These are phyloP conservation scores for Crithidia acanthocephali DNA, from an alignment of 208 protist species.

Conservation along the genomic window DNA sequence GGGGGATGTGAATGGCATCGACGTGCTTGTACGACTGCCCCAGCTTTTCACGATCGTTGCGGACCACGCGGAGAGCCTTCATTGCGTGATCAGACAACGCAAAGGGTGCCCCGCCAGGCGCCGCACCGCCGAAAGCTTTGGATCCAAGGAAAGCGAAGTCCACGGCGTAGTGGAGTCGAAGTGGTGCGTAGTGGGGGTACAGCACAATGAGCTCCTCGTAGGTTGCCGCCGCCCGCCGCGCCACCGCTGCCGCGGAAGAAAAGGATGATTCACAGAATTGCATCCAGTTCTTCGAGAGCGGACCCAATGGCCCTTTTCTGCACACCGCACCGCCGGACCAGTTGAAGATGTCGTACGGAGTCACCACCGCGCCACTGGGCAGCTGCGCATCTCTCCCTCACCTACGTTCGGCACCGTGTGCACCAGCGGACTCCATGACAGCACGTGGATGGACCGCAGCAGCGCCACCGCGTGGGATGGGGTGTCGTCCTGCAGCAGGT, in stretches of 20 bases:
- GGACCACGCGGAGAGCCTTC: slow-evolving; percentile 30
- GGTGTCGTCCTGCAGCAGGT: slow-evolving; percentile 54
- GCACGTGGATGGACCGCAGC: slow-evolving; percentile 52
- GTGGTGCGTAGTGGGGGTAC: slow-evolving; percentile 53
- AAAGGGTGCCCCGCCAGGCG: background rate
- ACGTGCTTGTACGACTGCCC: slow-evolving; percentile 16
- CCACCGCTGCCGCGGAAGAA: slow-evolving; percentile 24
- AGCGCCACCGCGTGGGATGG: slow-evolving; percentile 44
- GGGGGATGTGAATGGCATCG: slow-evolving; percentile 32
- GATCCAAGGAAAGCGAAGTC: slow-evolving; percentile 21
- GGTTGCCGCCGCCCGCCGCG: slow-evolving; percentile 50
- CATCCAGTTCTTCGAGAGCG: slow-evolving; percentile 32
- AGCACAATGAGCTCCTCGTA: slow-evolving; percentile 90
- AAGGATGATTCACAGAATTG: slow-evolving; percentile 66
- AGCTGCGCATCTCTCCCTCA: background rate
- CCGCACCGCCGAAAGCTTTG: no score
- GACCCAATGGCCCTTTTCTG: slow-evolving; percentile 10
- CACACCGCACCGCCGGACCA: slow-evolving; percentile 43
- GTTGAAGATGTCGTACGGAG: slow-evolving; percentile 45
- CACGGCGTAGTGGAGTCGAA: slow-evolving; percentile 76
- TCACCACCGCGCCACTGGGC: background rate
- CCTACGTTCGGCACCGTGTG: slow-evolving; percentile 12
- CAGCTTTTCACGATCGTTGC: slow-evolving; percentile 21
- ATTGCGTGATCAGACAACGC: slow-evolving; percentile 17
- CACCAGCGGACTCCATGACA: slow-evolving; percentile 38